Conservation (phyloP, 2,329 filamentous ascomycete species). For the Colletotrichum acutatum region DNA sequence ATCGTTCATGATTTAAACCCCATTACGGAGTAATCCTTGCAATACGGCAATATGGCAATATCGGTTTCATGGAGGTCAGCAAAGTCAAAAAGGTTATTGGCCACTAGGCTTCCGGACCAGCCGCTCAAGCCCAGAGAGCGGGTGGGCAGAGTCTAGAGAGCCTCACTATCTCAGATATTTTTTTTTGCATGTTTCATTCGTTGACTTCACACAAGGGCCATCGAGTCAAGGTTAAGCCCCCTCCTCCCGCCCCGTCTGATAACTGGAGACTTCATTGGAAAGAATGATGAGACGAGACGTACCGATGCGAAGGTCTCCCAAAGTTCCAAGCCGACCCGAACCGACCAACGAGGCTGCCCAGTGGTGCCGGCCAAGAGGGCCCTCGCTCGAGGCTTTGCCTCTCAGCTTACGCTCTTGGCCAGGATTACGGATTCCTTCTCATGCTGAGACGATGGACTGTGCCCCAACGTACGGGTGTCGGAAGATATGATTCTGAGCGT, state of each 20-base stretch:
- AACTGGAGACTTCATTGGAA: background rate
- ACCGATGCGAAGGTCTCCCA: background rate
- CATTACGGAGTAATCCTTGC: background rate
- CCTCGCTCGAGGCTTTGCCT: background rate
- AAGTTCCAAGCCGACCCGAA: background rate
- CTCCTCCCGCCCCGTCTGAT: background rate
- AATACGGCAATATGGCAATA: background rate
- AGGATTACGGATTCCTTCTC: background rate
- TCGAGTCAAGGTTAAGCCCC: background rate
- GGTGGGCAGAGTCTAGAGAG: background rate
- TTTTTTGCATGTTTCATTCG: background rate
- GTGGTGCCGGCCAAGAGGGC: background rate
- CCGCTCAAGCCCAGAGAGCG: background rate
- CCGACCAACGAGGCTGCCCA: background rate
- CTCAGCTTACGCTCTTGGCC: background rate
- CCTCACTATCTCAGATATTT: background rate
- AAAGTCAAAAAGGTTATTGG: background rate
- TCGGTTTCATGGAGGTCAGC: background rate
- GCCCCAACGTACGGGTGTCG: background rate
- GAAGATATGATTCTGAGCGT: background rate
- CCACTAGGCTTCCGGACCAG: background rate
- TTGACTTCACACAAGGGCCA: background rate
- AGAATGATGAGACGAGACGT: background rate
- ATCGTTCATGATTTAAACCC: background rate
- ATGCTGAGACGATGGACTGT: constrained; percentile 25